Percentiles rank a stretch among this genome's conserved stretches.
These are phyloP conservation scores for Plasmodium fragile DNA, from an alignment of 169 alveolate species.

Conservation along the genomic window DNA sequence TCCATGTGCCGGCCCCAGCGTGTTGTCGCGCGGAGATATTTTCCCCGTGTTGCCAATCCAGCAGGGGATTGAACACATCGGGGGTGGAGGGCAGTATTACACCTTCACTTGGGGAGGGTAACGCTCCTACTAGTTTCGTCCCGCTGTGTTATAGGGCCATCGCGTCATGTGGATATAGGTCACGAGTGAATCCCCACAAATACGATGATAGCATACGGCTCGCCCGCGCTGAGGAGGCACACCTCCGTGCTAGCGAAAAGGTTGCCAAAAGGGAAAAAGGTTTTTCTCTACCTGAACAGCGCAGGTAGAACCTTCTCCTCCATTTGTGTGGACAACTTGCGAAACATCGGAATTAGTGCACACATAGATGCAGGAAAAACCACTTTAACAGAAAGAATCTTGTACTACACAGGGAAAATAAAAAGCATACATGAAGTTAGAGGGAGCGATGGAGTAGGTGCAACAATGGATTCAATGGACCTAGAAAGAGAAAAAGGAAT, in stretches of 20 bases:
- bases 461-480: slow-evolving; percentile 99
- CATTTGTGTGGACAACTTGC: slow-evolving; percentile 79
- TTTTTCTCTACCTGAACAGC: not conserved
- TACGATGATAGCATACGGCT: not conserved
- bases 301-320: slow-evolving; percentile 74
- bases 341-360: slow-evolving; percentile 97
- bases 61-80: not conserved
- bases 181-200: not conserved
- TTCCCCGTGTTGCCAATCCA: not conserved
- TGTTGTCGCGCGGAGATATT: not conserved
- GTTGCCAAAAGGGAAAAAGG: not conserved
- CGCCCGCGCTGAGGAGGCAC: slow-evolving; percentile 27
- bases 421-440: slow-evolving; percentile 96
- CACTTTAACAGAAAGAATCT: slow-evolving; percentile 96
- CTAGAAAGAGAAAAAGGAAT: slow-evolving; percentile 97
- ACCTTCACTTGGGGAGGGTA: not conserved
- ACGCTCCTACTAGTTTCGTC: not conserved
- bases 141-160: not conserved
- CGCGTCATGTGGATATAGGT: not conserved
- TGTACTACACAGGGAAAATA: slow-evolving; percentile 91
- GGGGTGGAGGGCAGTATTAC: not conserved
- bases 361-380: slow-evolving; percentile 98
- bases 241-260: not conserved
- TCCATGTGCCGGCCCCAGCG: not conserved
- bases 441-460: slow-evolving; percentile 97